phyloP scores from a whole-genome alignment of 768 basidiomycete species.

The Porpolomopsis calyptriformis region DNA sequence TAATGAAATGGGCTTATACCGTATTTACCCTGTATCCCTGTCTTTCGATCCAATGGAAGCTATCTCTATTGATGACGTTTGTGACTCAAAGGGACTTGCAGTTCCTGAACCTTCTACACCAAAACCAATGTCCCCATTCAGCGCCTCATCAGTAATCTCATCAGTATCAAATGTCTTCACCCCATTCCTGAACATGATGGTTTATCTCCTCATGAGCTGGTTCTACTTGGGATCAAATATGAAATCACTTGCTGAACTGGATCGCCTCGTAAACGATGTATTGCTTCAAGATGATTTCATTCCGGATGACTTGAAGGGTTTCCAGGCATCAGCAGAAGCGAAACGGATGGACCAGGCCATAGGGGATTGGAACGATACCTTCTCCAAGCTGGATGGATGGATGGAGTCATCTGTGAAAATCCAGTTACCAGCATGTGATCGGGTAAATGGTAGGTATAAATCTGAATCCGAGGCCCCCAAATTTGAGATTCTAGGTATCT shows the following conservation, averaged over 20 bases:
- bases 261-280: conserved; percentile 18
- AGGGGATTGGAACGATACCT: conserved; percentile 1
- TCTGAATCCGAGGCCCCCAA: conserved; percentile 12
- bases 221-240: conserved; percentile 16
- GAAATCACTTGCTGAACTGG: conserved; percentile 20
- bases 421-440: conserved; percentile 13
- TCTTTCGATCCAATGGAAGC: conserved; percentile 17
- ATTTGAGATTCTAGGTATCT: conserved; percentile 15
- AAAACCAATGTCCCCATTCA: conserved; percentile 5
- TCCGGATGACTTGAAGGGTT: conserved; percentile 9
- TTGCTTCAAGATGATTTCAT: conserved; percentile 17
- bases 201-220: conserved; percentile 22
- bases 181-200: conserved; percentile 16
- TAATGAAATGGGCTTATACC: conserved; percentile 15
- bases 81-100: conserved; percentile 12
- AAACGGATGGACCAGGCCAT: conserved; percentile 6
- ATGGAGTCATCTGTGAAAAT: conserved; percentile 17
- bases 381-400: conserved; percentile 14
- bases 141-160: not conserved
- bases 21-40: conserved; percentile 16
- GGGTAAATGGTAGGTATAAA: conserved; percentile 8
- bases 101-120: conserved; percentile 6
- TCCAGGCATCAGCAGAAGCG: conserved; percentile 14
- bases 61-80: conserved; percentile 10
- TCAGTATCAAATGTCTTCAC: conserved; percentile 1